Base-by-base conservation (phyloP, 208 protist genomes). In the Novymonas esmeraldas region DNA sequence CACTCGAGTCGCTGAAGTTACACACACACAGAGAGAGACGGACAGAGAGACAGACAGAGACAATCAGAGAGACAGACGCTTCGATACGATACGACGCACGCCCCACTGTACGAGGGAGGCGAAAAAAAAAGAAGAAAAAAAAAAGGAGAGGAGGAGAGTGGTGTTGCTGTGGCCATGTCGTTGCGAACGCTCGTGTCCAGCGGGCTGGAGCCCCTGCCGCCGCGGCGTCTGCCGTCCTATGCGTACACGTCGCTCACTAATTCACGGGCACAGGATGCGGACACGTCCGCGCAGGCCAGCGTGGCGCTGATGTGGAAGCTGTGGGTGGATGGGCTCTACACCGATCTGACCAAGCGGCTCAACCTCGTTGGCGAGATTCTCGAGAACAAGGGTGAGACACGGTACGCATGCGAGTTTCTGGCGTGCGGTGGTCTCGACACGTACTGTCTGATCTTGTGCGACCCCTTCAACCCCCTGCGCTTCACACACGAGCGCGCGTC, bases 391-490 rank as follows among this genome's bases (percentile, higher is more conserved):
- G 72, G 72, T n/a, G 79, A 76, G 20, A 73, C 68, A 20, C 70
- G 82, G 29, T 61, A 78, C 29, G 64, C 85, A 0, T 70, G 69
- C 14, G 82, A 83, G 61, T 89, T 94, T 61, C 62, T 92, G 6
- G 80, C 78, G 9, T 69, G 79, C 56, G 85, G 85, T 33, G 89
- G 89, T n/a, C 72, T 91, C 39, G 79, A 87, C 34, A 41, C 89
- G n/a, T 84, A 92, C 73, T 75, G 85, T 42, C 70, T 73, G 18
- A 64, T 94, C 20, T 54, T 94, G 11, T 90, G 83, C 59, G 83
- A 89, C 38, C 73, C 76, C 1, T 64, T 87, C 18, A 73, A 82
- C 14, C 63, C 70, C 42, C 50, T 58, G 38, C 51, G 29, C 51
- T 64, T 76, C 28, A 41, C 54, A 6, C 33, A 48, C 42, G 52